These are phyloP conservation scores for Nannochloropsis salina DNA, from an alignment of 108 stramenopile species.

Conservation along the genomic window DNA sequence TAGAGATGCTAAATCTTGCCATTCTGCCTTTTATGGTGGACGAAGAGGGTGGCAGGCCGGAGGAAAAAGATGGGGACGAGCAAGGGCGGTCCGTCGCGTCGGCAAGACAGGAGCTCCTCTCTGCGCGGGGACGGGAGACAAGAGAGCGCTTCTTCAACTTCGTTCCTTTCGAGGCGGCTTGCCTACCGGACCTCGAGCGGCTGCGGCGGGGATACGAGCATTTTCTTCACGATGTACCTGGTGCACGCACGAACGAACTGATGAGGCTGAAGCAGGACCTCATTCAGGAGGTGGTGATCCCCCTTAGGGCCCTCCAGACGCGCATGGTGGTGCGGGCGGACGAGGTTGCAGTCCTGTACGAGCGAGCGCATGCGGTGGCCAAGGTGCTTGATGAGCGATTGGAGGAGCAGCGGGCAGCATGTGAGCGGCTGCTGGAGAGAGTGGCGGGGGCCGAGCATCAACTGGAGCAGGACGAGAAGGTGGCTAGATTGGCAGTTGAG, in stretches of 20 bases:
- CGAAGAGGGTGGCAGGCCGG: not conserved
- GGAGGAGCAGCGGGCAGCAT: not conserved
- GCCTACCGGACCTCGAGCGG: not conserved
- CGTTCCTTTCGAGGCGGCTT: slow-evolving; percentile 12
- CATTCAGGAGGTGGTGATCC: slow-evolving; percentile 10
- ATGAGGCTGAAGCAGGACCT: not conserved
- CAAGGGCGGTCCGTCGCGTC: not conserved
- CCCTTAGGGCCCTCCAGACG: not conserved
- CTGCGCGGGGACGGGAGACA: not conserved
- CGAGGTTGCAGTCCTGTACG: not conserved
- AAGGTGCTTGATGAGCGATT: not conserved
- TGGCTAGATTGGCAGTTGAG: not conserved
- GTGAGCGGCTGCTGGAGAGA: not conserved
- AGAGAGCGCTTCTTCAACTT: not conserved
- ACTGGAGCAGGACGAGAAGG: not conserved
- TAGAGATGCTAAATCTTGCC: not conserved
- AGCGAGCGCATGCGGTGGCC: slow-evolving; percentile 2
- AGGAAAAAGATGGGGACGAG: not conserved
- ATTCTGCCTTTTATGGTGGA: not conserved
- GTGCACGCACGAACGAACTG: not conserved
- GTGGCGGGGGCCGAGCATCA: not conserved
- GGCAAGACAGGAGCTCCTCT: not conserved
- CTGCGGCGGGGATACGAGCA: not conserved
- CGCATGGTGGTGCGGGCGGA: not conserved
- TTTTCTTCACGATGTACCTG: not conserved